Percentiles rank a stretch among this genome's conserved stretches.
These are phyloP conservation scores for Aspergillus sp. DNA, from an alignment of 2,329 filamentous ascomycete genomes.

Conservation along the genomic window DNA sequence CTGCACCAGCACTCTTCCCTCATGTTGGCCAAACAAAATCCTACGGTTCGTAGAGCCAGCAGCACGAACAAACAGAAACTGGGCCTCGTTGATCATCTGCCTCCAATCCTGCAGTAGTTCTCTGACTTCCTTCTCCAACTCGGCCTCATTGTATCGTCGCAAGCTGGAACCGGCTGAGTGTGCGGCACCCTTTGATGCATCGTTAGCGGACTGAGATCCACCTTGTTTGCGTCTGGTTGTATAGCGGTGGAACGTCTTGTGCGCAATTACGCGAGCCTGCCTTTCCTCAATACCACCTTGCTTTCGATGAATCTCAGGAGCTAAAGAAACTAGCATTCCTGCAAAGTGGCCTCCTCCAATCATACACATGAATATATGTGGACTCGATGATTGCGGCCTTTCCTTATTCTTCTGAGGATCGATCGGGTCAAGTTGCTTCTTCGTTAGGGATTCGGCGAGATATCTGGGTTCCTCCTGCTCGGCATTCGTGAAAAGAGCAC, in stretches of 20 bases:
- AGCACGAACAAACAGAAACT: conserved; percentile 84
- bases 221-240: conserved; percentile 95
- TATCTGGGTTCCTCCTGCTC: conserved; percentile 67
- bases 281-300: conserved; percentile 71
- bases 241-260: conserved; percentile 98
- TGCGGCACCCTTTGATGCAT: conserved; percentile 88
- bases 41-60: conserved; percentile 82
- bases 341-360: conserved; percentile 97
- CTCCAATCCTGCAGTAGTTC: conserved; percentile 82
- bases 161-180: conserved; percentile 90
- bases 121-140: conserved; percentile 83
- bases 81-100: conserved; percentile 75
- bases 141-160: conserved; percentile 90
- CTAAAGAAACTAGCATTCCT: conserved; percentile 88
- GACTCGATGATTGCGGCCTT: conserved; percentile 57
- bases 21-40: conserved; percentile 88
- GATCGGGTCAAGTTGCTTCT: conserved; percentile 73
- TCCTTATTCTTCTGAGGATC: conserved; percentile 39
- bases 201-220: conserved; percentile 90
- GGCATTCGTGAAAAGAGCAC: conserved; percentile 70
- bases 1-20: conserved; percentile 76
- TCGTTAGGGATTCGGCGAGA: conserved; percentile 67
- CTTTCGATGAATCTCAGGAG: conserved; percentile 73
- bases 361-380: conserved; percentile 96
- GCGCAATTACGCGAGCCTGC: conserved; percentile 83